Evolutionary conservation across 106 monocot species (phyloP), one percentile per base, ranked within the genome.

Genomic region (Platanthera zijinensis): DNA sequence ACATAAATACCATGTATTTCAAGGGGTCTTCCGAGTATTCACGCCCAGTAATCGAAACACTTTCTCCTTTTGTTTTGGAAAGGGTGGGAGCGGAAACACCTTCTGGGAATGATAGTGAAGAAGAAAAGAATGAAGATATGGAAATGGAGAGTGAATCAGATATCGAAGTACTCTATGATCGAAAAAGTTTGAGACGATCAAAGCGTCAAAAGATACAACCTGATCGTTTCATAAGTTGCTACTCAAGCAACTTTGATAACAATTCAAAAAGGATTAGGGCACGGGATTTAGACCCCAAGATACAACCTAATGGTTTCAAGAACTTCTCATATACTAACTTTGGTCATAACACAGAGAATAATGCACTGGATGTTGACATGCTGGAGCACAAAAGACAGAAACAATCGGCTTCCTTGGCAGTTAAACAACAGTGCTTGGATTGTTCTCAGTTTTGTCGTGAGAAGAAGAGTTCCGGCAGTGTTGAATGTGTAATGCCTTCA

Each of bases 181-280:
- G 71, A 19, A 72, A 45, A n/a, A 80, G 48, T 79, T 61, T 92
- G 67, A 84, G 92, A 59, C 89, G 76, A 54, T 92, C 92, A 25
- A 92, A 87, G 51, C 89, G 89, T 69, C 77, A 54, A 32, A 92
- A 83, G 57, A 54, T 69, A 8, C 51, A 39, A 25, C 62, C 59
- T 32, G 82, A 89, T 51, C 86, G 78, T 53, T 87, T 89, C 85
- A 77, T 64, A 22, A 85, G 85, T 51, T 83, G 5, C 19, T 63
- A 8, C 1, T 63, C 62, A 63, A 63, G 21, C 8, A 25, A 21
- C 8, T 63, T 63, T 63, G 19, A 63, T 63, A 9, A 22, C 63
- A 28, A 84, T 8, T 10, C 10, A 2, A 63, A 22, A 19, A 21
- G 22, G 62, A 62, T 8, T 21, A 63, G 22, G 19, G 62, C 6